Evolutionary conservation across 768 basidiomycete genomes (phyloP), one percentile per base, ranked within the genome.

Genomic region (Hygrocybe punicea): DNA sequence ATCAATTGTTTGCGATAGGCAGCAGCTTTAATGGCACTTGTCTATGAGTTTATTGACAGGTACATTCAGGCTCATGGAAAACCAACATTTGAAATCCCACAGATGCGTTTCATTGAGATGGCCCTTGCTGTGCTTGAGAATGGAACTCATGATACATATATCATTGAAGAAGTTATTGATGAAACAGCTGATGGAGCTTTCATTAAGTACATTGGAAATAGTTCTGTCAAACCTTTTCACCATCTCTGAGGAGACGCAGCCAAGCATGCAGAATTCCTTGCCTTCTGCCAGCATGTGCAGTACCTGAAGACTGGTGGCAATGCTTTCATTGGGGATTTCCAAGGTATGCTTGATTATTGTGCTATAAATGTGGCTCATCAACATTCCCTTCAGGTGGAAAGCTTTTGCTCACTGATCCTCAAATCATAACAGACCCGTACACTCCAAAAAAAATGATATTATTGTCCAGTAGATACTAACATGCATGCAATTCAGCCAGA

Each of bases 171-270:
- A n/a, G n/a, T n/a, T n/a, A n/a, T n/a, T n/a, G n/a, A n/a, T 40
- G 53, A 9, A 23, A 13, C 2, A 60, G 7, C 6, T 4, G 44
- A 57, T 11, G 63, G 62, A 0, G 16, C 29, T 3, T 70, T 69
- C 51, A 29, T 39, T 2, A 70, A 70, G 54, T 70, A 63, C 29
- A 40, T 70, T 24, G 60, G 65, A 54, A 70, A 69, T 51, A 60
- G 58, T 7, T 59, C 55, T 19, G 58, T 59, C 4, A 37, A 53
- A 11, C 62, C 63, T 1, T 56, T 65, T 34, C 5, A 8, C 7
- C 29, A 37, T 16, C 37, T 24, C n/a, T n/a, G n/a, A n/a, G 53
- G 51, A 53, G 29, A 23, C 23, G 17, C 6, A 9, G 6, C 36
- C 6, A 6, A 23, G 19, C 48, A 24, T 23, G 24, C 48, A 11